Evolutionary conservation across 2,329 filamentous ascomycete genomes (phyloP), one percentile per base, ranked within the genome.

Genomic region (Exutisphaerella laricina): DNA sequence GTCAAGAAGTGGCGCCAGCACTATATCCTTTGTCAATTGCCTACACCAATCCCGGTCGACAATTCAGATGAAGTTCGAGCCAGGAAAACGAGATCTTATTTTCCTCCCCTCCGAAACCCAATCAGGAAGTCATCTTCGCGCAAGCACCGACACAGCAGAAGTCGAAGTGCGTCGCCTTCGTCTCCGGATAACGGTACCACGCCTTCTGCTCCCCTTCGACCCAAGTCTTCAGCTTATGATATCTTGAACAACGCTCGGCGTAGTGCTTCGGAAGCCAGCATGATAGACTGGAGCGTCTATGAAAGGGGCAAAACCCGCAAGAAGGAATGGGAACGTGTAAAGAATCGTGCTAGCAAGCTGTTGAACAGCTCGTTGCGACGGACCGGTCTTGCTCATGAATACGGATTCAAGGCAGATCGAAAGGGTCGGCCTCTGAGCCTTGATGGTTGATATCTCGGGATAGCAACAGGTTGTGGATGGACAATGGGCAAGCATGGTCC

Each of bases 1-100:
- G 33, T 35, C 17, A 35, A 35, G 20, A 35, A 35, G 33, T 35
- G 33, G 33, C 33, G 33, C 9, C 21, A 20, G 20, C 18, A 23
- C 5, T 35, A 35, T 13, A 20, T 35, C 9, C 23, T 35, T 20
- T 23, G 33, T 20, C 17, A 35, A 20, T 12, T 12, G 14, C 20
- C 33, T 4, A 20, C 9, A 12, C 33, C 33, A n/a, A 20, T 12
- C 23, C 13, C 23, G 17, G 4, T 23, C 6, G 30, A 8, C 16
- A 18, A 33, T 9, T 14, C 7, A 7, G 5, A 18, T 14, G 30
- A 20, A 33, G 13, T 33, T 6, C n/a, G 30, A 33, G 9, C 30
- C 20, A 13, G 7, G 9, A 5, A 20, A 20, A 22, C 17, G 33
- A 23, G 18, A 20, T 3, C 23, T 20, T 9, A 20, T 6, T 12